Conservation (phyloP, 441 rosid species). For the Macaranga tanarius region DNA sequence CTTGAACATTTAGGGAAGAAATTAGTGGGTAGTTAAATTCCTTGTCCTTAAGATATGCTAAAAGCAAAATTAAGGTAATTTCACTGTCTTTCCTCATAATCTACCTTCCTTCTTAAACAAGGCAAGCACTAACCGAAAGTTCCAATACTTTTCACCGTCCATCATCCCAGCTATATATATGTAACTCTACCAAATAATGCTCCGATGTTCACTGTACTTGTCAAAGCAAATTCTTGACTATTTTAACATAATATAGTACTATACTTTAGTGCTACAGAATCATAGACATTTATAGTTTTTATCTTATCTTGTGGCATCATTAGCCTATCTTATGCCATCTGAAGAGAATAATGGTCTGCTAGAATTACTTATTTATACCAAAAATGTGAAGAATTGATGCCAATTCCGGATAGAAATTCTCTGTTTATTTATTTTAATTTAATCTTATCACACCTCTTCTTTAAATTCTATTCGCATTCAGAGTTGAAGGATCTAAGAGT, state of each 20-base stretch:
- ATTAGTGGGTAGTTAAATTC: not conserved
- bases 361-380: not conserved
- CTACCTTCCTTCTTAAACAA: not conserved
- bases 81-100: no score
- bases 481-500: not conserved
- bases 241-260: not conserved
- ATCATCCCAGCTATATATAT: no score
- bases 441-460: no score
- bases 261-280: not conserved
- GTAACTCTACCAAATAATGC: not conserved
- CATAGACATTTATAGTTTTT: not conserved
- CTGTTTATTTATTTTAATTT: no score
- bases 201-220: no score
- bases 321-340: conserved; percentile 15
- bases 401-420: not conserved
- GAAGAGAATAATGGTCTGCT: not conserved
- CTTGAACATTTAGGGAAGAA: not conserved
- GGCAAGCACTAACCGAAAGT: no score
- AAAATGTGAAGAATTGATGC: not conserved
- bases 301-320: conserved; percentile 10
- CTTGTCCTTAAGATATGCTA: no score
- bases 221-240: conserved; percentile 3
- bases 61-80: no score
- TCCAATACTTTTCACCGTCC: no score
- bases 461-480: not conserved